phyloP scores from a whole-genome alignment of 139 green algal species.

The Chlamydomonas incerta region DNA sequence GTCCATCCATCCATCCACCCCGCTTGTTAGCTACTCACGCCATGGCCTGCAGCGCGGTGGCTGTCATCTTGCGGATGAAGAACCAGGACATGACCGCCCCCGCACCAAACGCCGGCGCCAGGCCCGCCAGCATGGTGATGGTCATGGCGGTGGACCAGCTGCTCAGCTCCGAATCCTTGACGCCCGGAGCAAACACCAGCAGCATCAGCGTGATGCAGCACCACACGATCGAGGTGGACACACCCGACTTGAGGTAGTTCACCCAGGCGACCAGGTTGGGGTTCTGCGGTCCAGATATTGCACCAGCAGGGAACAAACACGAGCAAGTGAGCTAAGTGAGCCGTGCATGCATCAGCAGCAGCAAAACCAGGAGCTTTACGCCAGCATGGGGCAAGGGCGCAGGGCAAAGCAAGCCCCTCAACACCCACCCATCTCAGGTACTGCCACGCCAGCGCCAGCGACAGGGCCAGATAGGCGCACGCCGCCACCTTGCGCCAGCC shows the following conservation, averaged over 20 bases:
- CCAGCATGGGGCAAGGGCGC: too few relatives aligned
- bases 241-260: not conserved
- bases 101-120: not conserved
- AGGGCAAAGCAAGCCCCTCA: not conserved
- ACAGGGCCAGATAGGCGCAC: not conserved
- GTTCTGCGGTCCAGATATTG: not conserved
- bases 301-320: not conserved
- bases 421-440: conserved; percentile 6
- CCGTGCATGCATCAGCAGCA: not conserved
- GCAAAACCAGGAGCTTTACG: too few relatives aligned
- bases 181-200: not conserved
- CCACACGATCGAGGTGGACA: not conserved
- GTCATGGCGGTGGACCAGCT: not conserved
- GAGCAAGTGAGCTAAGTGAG: too few relatives aligned
- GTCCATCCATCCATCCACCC: not conserved
- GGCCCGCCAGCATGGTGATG: conserved; percentile 6
- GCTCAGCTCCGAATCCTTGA: not conserved
- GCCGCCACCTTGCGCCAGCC: not conserved
- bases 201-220: not conserved
- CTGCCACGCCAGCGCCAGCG: not conserved
- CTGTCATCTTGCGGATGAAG: not conserved
- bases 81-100: not conserved
- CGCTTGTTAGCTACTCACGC: not conserved
- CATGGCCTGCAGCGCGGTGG: not conserved
- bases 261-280: not conserved